Evolutionary conservation across 2,329 filamentous ascomycete genomes (phyloP), one percentile per base, ranked within the genome.

Genomic region (Diaporthe citrichinensis): DNA sequence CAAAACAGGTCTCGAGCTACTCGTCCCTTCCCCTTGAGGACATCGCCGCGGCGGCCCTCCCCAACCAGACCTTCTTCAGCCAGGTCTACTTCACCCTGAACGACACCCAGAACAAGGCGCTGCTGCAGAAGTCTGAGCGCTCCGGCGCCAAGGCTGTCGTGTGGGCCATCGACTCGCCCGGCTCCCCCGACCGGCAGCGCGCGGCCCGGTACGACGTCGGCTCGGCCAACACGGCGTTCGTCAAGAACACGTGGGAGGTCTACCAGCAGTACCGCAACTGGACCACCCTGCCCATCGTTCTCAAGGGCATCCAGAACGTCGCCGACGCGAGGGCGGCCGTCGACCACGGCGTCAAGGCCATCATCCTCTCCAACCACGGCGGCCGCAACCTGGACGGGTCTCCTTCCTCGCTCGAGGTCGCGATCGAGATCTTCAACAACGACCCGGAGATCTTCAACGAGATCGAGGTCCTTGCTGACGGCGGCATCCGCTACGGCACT

Each of bases 341-440:
- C 59, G 76, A 83, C 78, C 78, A 82, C 77, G 80, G 80, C 17
- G 81, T 80, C 15, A 79, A 79, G 4, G 84, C 83, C 71, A 85
- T 85, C 69, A 79, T 85, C 65, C 80, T 87, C 57, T 86, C 84
- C 72, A 87, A 87, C 81, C 85, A 86, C 80, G 85, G 85, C 62
- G 84, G 83, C 23, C 82, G 85, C 36, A 84, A 86, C 79, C 81
- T 87, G 46, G 85, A 87, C 76, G 82, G 83, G 28, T 80, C 80
- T 41, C 84, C 84, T 10, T 83, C 84, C 0, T 76, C 83, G 36
- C 80, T 87, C 4, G 85, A 86, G 78, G 80, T 84, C 9, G 83
- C 84, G 25, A 78, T 85, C 36, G 84, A 86, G 78, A 85, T 86
- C 74, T 79, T 84, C 79, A 71, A 82, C 76, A 77, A 84, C 76